Percentiles rank a stretch among this genome's conserved stretches.
These are phyloP conservation scores for Eucalyptus sideroxylon DNA, from an alignment of 345 rosid species.

Conservation along the genomic window DNA sequence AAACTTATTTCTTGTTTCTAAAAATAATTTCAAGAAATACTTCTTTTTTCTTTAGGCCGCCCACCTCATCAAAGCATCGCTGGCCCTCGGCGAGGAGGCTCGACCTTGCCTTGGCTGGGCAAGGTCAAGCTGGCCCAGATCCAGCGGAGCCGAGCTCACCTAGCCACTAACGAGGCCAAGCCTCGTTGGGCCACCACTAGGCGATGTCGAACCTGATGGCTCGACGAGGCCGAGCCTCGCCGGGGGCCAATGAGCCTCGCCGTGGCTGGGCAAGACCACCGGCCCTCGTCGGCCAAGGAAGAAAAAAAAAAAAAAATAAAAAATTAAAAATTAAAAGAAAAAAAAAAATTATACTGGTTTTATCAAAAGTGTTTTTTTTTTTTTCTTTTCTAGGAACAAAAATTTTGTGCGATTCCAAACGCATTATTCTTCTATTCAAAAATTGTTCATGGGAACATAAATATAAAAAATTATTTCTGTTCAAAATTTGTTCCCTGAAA, in stretches of 20 bases:
- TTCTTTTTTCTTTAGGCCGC: too few relatives aligned
- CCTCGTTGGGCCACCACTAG: accelerated
- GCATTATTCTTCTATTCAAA: accelerated
- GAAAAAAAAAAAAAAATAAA: accelerated
- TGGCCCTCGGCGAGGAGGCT: accelerated
- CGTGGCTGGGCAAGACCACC: accelerated
- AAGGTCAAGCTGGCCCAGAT: accelerated
- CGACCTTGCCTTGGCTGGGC: accelerated
- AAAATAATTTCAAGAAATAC: accelerated
- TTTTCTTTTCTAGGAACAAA: accelerated
- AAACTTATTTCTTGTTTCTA: too few relatives aligned
- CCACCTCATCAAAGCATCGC: accelerated
- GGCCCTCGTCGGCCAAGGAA: accelerated
- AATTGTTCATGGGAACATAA: accelerated
- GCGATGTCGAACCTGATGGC: accelerated
- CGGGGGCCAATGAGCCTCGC: too few relatives aligned
- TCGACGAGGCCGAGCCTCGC: accelerated
- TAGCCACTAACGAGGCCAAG: accelerated
- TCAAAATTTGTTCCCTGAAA: too few relatives aligned
- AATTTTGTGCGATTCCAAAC: accelerated
- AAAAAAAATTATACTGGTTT: too few relatives aligned
- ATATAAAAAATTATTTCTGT: too few relatives aligned
- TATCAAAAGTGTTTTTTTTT: too few relatives aligned
- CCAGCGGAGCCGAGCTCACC: accelerated
- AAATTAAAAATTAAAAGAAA: too few relatives aligned